Evolutionary conservation across 768 basidiomycete species (phyloP).

Genomic region (Lanmaoa rubissima): DNA sequence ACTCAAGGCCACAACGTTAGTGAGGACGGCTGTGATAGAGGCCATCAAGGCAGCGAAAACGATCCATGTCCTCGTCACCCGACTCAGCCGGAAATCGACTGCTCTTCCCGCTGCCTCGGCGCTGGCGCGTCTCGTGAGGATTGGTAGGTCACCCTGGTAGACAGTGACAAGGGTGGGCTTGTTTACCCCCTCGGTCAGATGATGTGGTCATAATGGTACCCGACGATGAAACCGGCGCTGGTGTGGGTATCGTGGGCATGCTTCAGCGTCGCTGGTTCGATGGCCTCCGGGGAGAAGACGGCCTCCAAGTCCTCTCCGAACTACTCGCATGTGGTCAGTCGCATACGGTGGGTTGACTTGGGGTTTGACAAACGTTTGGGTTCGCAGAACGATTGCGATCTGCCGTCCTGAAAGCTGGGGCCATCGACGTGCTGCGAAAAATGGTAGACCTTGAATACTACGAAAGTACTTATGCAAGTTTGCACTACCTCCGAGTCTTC

Average conservation of each 20-base stretch:
- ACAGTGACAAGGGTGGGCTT: not conserved
- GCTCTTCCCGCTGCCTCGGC: constrained; percentile 21
- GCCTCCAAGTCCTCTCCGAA: constrained; percentile 16
- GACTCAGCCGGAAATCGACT: constrained; percentile 14
- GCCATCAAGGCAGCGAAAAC: constrained; percentile 18
- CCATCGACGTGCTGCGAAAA: constrained; percentile 9
- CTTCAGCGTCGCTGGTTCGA: constrained; percentile 30
- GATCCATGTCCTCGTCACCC: constrained; percentile 16
- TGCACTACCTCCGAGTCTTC: constrained; percentile 25
- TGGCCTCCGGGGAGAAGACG: constrained; percentile 26
- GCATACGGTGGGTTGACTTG: no score
- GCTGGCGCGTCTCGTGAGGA: constrained; percentile 14
- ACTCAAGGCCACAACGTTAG: not conserved
- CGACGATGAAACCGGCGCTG: not conserved
- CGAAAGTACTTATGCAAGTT: constrained; percentile 14
- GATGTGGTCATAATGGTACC: constrained; percentile 13
- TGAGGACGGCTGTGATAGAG: constrained; percentile 6
- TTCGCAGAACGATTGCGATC: constrained; percentile 16
- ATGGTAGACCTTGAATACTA: constrained; percentile 15
- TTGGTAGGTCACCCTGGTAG: constrained; percentile 16
- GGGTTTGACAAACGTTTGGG: not conserved
- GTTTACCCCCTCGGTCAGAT: constrained; percentile 8
- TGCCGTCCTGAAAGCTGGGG: constrained; percentile 12
- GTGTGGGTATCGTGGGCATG: constrained; percentile 18
- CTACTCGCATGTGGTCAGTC: constrained; percentile 24